Evolutionary conservation across 2,329 filamentous ascomycete genomes (phyloP), one percentile per base, ranked within the genome.

Genomic region (Arthrobotrys sinensis): DNA sequence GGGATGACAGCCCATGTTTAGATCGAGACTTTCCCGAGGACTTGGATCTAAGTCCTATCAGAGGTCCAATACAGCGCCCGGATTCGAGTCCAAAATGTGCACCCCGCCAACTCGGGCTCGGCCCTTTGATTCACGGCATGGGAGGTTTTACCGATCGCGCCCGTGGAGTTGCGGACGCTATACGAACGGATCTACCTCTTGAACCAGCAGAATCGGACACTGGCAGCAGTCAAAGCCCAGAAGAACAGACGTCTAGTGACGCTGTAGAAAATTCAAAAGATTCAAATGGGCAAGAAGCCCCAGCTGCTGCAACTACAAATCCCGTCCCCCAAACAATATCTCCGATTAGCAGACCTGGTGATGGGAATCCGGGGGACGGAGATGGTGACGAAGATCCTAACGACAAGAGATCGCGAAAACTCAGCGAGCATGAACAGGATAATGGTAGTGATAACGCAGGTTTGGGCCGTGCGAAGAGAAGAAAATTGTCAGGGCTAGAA

Each of bases 301-400:
- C 57, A 8, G 21, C 52, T 19, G 28, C 48, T 24, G 28, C 68
- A 50, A 10, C 62, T 2, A 60, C 50, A 50, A 72, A 68, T 34
- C 16, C 53, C 16, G 43, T 14, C 12, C 64, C 45, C 1, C 62
- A 72, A 24, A 62, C 63, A 7, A 32, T 71, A n/a, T 64, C 60
- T 46, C 62, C 60, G 16, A 57, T 60, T n/a, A 68, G 52, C 14
- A 64, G 50, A 45, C 46, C 67, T 16, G 45, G 62, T 19, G 67
- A 66, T n/a, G 67, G 75, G 12, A 24, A 64, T 21, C 71, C 63
- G 3, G 75, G 75, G 21, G 75, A 78, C 45, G 75, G 75, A 19
- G 75, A 78, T 24, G 75, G 67, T 55, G 75, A 38, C 53, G 75
- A 68, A 55, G 73, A 77, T 43, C 75, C 75, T n/a, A 78, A 78